phyloP scores from a whole-genome alignment of 176 grass and related monocot species.

The Bolboschoenus planiculmis region DNA sequence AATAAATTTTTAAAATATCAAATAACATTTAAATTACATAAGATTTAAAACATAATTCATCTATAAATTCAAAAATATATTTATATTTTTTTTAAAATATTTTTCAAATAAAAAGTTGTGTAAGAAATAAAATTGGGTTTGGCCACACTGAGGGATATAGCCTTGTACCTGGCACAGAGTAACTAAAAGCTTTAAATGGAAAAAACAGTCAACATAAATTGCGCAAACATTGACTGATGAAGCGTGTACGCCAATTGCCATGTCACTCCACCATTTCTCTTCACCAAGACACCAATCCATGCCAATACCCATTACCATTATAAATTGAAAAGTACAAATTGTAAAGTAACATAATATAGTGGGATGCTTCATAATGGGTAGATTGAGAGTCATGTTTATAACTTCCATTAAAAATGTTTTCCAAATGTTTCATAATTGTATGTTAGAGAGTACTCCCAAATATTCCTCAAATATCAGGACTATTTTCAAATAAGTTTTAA shows the following conservation, averaged over 20 bases:
- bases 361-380: no score
- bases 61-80: no score
- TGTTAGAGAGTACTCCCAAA: no score
- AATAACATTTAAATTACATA: no score
- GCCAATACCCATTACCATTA: background rate
- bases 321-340: background rate
- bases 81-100: no score
- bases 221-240: background rate
- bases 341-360: background rate
- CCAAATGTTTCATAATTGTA: no score
- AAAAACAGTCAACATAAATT: background rate
- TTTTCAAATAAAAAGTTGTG: no score
- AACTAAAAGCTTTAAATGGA: background rate
- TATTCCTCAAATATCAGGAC: no score
- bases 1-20: no score
- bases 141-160: background rate
- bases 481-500: no score
- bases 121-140: background rate
- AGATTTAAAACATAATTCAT: no score
- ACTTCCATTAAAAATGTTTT: background rate
- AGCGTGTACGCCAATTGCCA: background rate
- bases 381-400: no score
- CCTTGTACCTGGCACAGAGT: background rate
- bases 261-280: background rate
- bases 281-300: background rate